Evolutionary conservation across 768 basidiomycete genomes (phyloP).

Genomic region (Obba rivulosa): DNA sequence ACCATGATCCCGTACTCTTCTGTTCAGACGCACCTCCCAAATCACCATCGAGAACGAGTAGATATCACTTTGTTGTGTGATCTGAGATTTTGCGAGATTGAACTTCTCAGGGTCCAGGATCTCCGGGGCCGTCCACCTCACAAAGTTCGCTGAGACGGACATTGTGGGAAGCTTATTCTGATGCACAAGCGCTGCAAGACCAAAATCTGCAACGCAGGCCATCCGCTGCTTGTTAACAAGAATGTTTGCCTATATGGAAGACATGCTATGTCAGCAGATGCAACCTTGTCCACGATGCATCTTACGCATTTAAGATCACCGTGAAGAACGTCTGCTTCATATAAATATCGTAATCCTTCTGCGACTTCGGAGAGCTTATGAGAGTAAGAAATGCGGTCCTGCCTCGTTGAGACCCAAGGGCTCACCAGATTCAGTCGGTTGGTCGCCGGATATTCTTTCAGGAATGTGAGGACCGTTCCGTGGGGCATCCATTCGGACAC

Average conservation of each 20-base stretch:
- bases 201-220: slow-evolving; percentile 7
- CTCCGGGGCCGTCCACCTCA: slow-evolving; percentile 4
- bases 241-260: slow-evolving; percentile 3
- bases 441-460: background rate
- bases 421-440: slow-evolving; percentile 6
- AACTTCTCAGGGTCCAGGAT: slow-evolving; percentile 1
- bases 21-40: slow-evolving; percentile 4
- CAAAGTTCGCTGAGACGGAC: background rate
- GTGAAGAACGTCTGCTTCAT: slow-evolving; percentile 1
- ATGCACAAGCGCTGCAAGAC: background rate
- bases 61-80: background rate
- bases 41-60: slow-evolving; percentile 6
- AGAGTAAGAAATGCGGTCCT: too few relatives aligned
- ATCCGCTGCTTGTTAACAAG: background rate
- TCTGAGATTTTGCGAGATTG: background rate
- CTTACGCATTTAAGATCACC: slow-evolving; percentile 7
- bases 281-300: background rate
- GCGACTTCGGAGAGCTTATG: too few relatives aligned
- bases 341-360: slow-evolving; percentile 1
- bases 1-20: too few relatives aligned
- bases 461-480: slow-evolving; percentile 4
- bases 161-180: slow-evolving; percentile 1
- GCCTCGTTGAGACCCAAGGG: too few relatives aligned
- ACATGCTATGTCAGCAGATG: background rate
- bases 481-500: slow-evolving; percentile 9